A percentile compares a stretch with the other conserved stretches of the same genome.
Conservation (phyloP, 2,329 filamentous ascomycete genomes). For the Hypoxylon sp. region DNA sequence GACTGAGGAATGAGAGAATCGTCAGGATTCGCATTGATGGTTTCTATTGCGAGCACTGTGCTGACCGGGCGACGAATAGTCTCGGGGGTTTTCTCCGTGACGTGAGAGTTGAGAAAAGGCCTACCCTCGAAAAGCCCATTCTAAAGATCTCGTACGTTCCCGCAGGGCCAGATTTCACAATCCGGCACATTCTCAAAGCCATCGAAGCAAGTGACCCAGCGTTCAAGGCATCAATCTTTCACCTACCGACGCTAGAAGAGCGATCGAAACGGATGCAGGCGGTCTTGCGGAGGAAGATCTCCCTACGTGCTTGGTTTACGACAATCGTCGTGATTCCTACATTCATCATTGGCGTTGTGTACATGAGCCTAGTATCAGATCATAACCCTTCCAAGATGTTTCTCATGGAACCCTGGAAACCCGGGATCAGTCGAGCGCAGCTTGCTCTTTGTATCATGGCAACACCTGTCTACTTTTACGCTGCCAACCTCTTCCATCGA, state of each 20-base stretch:
- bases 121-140: slow-evolving; percentile 74
- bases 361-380: slow-evolving; percentile 83
- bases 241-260: slow-evolving; percentile 87
- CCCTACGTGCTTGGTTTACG: slow-evolving; percentile 79
- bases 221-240: slow-evolving; percentile 79
- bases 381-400: slow-evolving; percentile 72
- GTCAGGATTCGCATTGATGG: slow-evolving; percentile 78
- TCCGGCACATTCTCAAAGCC: slow-evolving; percentile 78
- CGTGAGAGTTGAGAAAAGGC: slow-evolving; percentile 68
- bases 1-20: slow-evolving; percentile 62
- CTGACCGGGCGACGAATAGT: slow-evolving; percentile 68
- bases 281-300: slow-evolving; percentile 76
- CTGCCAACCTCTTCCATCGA: slow-evolving; percentile 86
- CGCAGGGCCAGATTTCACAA: slow-evolving; percentile 76
- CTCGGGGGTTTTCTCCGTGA: slow-evolving; percentile 67
- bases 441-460: slow-evolving; percentile 85
- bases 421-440: slow-evolving; percentile 81
- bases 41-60: slow-evolving; percentile 82
- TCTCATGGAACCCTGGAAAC: slow-evolving; percentile 78
- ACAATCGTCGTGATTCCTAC: slow-evolving; percentile 81
- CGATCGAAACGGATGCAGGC: slow-evolving; percentile 80
- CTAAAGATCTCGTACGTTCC: slow-evolving; percentile 80
- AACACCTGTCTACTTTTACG: slow-evolving; percentile 89
- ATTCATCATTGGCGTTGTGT: slow-evolving; percentile 89
- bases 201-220: slow-evolving; percentile 76